These are phyloP conservation scores for Candolleomyces eurysporus DNA, from an alignment of 768 basidiomycete species.

Conservation along the genomic window DNA sequence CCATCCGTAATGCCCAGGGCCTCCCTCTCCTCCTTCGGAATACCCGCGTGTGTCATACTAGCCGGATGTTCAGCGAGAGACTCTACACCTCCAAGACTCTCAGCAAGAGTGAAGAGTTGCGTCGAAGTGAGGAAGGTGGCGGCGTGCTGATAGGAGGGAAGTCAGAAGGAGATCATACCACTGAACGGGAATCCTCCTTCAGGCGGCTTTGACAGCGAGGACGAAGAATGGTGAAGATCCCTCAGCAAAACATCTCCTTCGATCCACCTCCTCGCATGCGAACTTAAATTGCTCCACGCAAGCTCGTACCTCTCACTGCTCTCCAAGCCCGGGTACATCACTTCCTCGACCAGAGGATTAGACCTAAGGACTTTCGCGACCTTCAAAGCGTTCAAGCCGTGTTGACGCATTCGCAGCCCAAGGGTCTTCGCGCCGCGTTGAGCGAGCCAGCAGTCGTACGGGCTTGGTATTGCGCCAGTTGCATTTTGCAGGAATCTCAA, in stretches of 20 bases:
- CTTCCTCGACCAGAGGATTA: slow-evolving; percentile 63
- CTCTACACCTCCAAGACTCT: slow-evolving; percentile 91
- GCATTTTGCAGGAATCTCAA: slow-evolving; percentile 91
- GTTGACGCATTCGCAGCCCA: slow-evolving; percentile 81
- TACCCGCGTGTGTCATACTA: slow-evolving; percentile 84
- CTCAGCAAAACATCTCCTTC: slow-evolving; percentile 21
- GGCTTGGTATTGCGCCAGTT: slow-evolving; percentile 77
- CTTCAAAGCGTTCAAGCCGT: slow-evolving; percentile 78
- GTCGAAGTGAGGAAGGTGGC: slow-evolving; percentile 65
- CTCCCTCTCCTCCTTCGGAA: slow-evolving; percentile 66
- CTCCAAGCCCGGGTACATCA: slow-evolving; percentile 83
- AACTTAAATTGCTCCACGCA: slow-evolving; percentile 61
- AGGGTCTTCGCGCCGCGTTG: slow-evolving; percentile 92
- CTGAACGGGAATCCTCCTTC: slow-evolving; percentile 79
- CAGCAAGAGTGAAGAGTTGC: slow-evolving; percentile 77
- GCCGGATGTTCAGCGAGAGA: slow-evolving; percentile 85
- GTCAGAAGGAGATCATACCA: slow-evolving; percentile 86
- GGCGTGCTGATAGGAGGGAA: slow-evolving; percentile 54
- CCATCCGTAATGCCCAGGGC: slow-evolving; percentile 75
- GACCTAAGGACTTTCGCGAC: slow-evolving; percentile 63
- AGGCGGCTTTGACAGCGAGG: slow-evolving; percentile 8
- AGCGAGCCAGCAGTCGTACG: slow-evolving; percentile 89
- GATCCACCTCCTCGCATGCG: slow-evolving; percentile 69
- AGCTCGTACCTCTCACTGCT: slow-evolving; percentile 51
- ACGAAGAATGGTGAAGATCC: slow-evolving; percentile 17